Evolutionary conservation across 1,139 yeast genomes (phyloP).

Genomic region (Zygosaccharomyces pseudobailii): DNA sequence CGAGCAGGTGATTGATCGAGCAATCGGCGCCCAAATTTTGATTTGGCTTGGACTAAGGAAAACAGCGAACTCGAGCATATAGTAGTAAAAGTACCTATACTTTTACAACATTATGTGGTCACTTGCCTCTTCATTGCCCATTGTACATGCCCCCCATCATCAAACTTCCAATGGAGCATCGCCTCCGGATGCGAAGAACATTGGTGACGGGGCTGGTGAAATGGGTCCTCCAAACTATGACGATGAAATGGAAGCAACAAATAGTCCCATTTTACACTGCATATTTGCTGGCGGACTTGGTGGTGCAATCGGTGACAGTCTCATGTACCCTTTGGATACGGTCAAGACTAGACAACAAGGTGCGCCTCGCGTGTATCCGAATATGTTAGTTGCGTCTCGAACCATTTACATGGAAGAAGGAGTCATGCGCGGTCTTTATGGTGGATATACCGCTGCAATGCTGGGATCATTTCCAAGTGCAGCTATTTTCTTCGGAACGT

Average conservation of each 20-base stretch:
- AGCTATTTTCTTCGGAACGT: slow-evolving; percentile 85
- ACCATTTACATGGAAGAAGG: slow-evolving; percentile 83
- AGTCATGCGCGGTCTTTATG: slow-evolving; percentile 72
- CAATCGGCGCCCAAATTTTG: neutral
- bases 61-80: neutral
- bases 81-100: neutral
- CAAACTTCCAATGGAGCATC: slow-evolving; percentile 8
- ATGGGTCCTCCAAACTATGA: neutral
- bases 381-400: slow-evolving; percentile 63
- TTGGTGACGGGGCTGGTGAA: slow-evolving; percentile 9
- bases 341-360: slow-evolving; percentile 97
- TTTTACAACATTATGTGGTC: slow-evolving; percentile 20
- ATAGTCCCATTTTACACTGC: slow-evolving; percentile 53
- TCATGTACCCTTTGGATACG: slow-evolving; percentile 94
- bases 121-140: slow-evolving; percentile 29
- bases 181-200: slow-evolving; percentile 1
- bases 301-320: slow-evolving; percentile 86
- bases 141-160: slow-evolving; percentile 25
- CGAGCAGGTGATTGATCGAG: neutral
- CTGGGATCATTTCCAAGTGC: slow-evolving; percentile 91
- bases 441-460: slow-evolving; percentile 90
- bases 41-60: neutral
- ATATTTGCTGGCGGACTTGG: slow-evolving; percentile 92
- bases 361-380: slow-evolving; percentile 65
- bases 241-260: slow-evolving; percentile 4